Evolutionary conservation across 176 grass and related monocot species (phyloP), one percentile per base, ranked within the genome.

Genomic region (Hsuehochloa calcarea): DNA sequence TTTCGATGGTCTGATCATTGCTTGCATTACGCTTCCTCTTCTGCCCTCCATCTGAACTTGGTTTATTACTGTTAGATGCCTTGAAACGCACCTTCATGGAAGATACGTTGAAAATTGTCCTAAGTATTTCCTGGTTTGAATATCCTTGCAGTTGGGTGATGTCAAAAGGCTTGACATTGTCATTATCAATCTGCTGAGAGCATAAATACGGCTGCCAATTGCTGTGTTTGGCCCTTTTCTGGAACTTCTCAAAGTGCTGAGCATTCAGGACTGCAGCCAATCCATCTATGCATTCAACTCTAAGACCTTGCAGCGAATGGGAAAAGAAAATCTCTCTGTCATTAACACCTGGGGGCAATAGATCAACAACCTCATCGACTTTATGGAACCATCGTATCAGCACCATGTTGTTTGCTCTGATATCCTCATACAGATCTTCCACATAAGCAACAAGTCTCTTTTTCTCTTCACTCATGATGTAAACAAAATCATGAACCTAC

Each of bases 401-500:
- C 11, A 88, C 90, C 93, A 90, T 92, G 44, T 88, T 90, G 46
- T 83, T 88, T 58, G 45, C 62, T 35, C 49, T 67, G 60, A 71
- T 74, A 50, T 95, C 90, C 72, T 90, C 68, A 14, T 95, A 95
- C 44, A 95, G 58, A 74, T 92, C 93, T 75, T 92, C 88, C 51
- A 95, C 85, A 84, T 95, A 92, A 45, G 85, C 85, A 46, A 95
- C 79, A 17, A 81, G 79, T 12, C 69, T 81, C 73, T 88, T 83
- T 8, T 72, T 84, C 45, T 88, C 85, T 86, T 90, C 88, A 49
- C 38, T 25, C 82, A 86, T 69, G 49, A 95, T 84, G 74, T 77
- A 88, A 60, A 95, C 85, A 78, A 95, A 95, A 66, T 92, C 79
- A 81, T 95, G 80, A 37, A 95, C 90, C 93, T 95, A 14, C 38